Conservation (phyloP, 441 rosid species). For the Geranium incanum region DNA sequence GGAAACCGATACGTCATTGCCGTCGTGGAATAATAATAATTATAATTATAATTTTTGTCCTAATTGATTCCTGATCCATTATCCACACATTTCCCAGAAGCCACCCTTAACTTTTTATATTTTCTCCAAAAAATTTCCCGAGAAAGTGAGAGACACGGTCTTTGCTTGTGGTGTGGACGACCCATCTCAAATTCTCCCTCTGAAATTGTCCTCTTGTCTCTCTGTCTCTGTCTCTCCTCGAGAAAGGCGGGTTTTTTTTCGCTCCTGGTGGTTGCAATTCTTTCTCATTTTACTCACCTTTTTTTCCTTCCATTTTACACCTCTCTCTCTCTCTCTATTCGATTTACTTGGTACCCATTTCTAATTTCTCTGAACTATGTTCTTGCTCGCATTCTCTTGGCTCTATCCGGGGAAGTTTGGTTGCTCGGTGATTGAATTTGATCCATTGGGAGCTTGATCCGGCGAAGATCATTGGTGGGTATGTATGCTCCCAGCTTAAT, state of each 20-base stretch:
- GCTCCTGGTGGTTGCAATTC: neutral
- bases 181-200: neutral
- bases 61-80: neutral
- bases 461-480: neutral
- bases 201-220: neutral
- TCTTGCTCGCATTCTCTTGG: neutral
- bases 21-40: neutral
- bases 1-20: neutral
- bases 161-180: neutral
- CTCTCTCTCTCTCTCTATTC: neutral
- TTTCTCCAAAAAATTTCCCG: neutral
- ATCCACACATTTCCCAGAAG: neutral
- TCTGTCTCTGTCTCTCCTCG: neutral
- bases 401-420: neutral
- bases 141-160: constrained; percentile 5
- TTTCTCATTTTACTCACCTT: neutral
- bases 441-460: constrained; percentile 6
- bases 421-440: neutral
- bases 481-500: neutral
- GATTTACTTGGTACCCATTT: neutral
- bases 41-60: neutral
- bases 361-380: neutral
- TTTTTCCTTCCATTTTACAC: neutral
- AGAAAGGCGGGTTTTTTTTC: constrained; percentile 2
- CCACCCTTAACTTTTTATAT: neutral